phyloP scores from a whole-genome alignment of 257 asterid species.

The Craterostigma plantagineum region DNA sequence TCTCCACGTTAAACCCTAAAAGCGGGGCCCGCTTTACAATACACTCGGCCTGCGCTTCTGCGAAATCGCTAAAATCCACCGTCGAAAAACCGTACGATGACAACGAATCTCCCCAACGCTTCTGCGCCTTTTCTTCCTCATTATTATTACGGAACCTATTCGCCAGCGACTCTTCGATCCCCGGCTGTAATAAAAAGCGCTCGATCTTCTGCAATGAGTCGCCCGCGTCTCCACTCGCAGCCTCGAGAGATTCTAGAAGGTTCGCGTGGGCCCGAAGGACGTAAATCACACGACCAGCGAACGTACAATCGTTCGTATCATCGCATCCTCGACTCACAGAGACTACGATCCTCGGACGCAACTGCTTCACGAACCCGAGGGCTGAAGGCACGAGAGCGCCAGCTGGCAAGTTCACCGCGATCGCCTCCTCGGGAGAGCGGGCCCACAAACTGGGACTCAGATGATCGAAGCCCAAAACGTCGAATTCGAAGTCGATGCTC shows the following conservation, averaged over 20 bases:
- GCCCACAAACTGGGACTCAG: constrained; percentile 52
- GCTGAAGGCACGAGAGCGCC: constrained; percentile 45
- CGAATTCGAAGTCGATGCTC: constrained; percentile 55
- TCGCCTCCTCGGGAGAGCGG: constrained; percentile 38
- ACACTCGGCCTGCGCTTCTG: constrained; percentile 86
- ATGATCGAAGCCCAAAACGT: constrained; percentile 38
- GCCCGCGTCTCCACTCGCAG: constrained; percentile 32
- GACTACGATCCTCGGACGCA: constrained; percentile 69
- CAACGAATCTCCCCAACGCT: constrained; percentile 55
- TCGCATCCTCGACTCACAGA: constrained; percentile 79
- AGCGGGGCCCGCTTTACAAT: constrained; percentile 72
- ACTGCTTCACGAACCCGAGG: constrained; percentile 55
- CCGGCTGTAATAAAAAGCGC: constrained; percentile 74
- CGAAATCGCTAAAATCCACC: constrained; percentile 50
- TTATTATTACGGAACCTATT: constrained; percentile 22
- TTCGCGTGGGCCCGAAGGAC: constrained; percentile 66
- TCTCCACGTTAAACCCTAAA: constrained; percentile 80
- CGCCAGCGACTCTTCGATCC: constrained; percentile 38
- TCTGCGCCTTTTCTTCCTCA: constrained; percentile 60
- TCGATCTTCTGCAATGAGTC: constrained; percentile 84
- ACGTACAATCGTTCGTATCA: constrained; percentile 66
- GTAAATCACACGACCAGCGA: constrained; percentile 56
- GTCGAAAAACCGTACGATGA: constrained; percentile 70
- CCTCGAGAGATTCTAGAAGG: constrained; percentile 71
- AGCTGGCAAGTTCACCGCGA: constrained; percentile 66